Conservation (phyloP, 1,284 basidiomycete genomes). For the Moesziomyces globuligerus region DNA sequence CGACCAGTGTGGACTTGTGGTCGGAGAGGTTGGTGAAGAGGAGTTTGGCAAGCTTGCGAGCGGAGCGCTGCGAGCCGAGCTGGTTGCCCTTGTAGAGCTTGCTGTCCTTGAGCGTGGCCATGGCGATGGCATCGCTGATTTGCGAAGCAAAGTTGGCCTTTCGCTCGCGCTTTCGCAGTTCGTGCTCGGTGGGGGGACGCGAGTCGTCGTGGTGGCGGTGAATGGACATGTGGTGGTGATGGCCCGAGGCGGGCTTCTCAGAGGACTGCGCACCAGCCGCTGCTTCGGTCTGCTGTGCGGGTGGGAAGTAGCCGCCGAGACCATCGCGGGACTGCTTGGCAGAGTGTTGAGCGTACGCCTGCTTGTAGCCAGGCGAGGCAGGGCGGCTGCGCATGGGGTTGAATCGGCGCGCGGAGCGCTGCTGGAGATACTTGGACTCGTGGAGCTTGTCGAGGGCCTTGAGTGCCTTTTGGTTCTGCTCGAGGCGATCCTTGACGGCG, state of each 20-base stretch:
- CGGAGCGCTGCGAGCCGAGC: constrained; percentile 73
- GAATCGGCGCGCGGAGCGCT: constrained; percentile 34
- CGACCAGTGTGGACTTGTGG: constrained; percentile 69
- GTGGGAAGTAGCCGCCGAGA: constrained; percentile 52
- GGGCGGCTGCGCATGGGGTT: constrained; percentile 51
- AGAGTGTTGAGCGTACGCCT: constrained; percentile 26
- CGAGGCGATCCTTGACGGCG: constrained; percentile 62
- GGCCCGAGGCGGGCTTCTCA: constrained; percentile 12
- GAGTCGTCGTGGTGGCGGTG: constrained; percentile 25
- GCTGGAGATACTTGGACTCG: constrained; percentile 58
- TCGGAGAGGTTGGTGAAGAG: constrained; percentile 73
- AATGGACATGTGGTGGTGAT: constrained; percentile 16
- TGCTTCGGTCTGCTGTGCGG: constrained; percentile 24
- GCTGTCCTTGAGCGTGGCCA: constrained; percentile 65
- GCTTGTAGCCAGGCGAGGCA: constrained; percentile 49
- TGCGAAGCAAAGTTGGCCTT: constrained; percentile 54
- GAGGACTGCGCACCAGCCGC: not conserved
- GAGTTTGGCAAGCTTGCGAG: constrained; percentile 78
- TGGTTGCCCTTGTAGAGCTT: constrained; percentile 56
- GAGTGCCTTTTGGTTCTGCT: constrained; percentile 58
- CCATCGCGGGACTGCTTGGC: constrained; percentile 52
- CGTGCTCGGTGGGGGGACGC: constrained; percentile 24
- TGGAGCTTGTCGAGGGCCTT: constrained; percentile 61
- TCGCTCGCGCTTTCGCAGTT: constrained; percentile 28
- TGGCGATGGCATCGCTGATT: constrained; percentile 59